Percentiles rank a stretch among this genome's conserved stretches.
Conservation (phyloP, 768 basidiomycete genomes). For the Pleurotus sapidus region DNA sequence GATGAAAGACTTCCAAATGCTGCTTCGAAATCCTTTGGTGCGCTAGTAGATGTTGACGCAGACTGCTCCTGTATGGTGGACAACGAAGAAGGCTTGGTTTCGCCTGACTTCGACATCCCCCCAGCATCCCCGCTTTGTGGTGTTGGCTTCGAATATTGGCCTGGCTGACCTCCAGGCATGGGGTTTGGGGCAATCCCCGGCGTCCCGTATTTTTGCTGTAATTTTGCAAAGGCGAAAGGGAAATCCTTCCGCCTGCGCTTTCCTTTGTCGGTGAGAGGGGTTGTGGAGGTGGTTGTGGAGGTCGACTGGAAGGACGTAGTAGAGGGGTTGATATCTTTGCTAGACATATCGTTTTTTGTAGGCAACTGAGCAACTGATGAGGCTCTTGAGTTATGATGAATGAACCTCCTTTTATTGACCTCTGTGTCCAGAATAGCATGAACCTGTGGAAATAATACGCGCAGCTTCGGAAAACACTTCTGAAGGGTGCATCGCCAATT, state of each 20-base stretch:
- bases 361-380: background rate
- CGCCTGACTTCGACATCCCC: background rate
- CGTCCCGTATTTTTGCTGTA: slow-evolving; percentile 1
- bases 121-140: background rate
- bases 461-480: background rate
- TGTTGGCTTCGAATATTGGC: background rate
- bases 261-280: slow-evolving; percentile 10
- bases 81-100: slow-evolving; percentile 2
- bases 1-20: slow-evolving; percentile 7
- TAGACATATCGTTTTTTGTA: background rate
- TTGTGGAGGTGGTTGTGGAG: slow-evolving; percentile 12
- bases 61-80: slow-evolving; percentile 3
- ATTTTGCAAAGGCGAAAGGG: background rate
- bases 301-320: slow-evolving; percentile 19
- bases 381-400: background rate
- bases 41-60: background rate
- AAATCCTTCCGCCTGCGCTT: background rate
- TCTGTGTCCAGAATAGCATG: background rate
- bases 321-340: slow-evolving; percentile 10
- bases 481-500: too few relatives aligned
- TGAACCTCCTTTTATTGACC: background rate
- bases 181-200: background rate
- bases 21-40: background rate
- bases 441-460: background rate
- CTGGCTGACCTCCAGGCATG: background rate